Base-by-base conservation (phyloP, 169 alveolate genomes). In the Eimeria sp. region DNA sequence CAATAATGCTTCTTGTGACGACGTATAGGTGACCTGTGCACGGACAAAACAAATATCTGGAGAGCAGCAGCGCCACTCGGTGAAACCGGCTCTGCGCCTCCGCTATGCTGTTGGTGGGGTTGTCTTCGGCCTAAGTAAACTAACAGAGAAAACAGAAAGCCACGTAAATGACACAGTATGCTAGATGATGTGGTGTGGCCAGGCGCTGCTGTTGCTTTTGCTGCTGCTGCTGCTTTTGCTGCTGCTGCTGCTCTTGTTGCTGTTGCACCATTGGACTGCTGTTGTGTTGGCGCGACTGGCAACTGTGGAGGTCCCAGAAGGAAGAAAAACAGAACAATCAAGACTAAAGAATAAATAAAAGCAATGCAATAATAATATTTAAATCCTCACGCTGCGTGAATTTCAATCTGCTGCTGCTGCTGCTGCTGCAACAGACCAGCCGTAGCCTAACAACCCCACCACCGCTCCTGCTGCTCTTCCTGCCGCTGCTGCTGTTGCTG, bases 201-300 rank as follows among this genome's bases (percentile, higher is more conserved):
- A 25, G 65, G 14, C 25, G 25, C 49, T 14, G 89, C 61, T 78
- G 89, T 34, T 78, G 89, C 61, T 75, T 7, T n/a, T 43, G 47
- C 58, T 75, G 51, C 84, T 75, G 84, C 76, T 67, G 76, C 76
- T 75, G 54, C 27, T 75, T 5, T 61, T 61, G 76, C 43, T 78
- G 89, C 67, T 78, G 84, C 76, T 67, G 76, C 76, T 75, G 54
- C 27, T 75, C 25, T 61, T 61, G 76, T 30, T 78, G 89, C 67
- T 78, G 70, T 65, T 78, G 89, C 89, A 78, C 89, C 89, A 78
- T 49, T 78, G 89, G 89, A 78, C 89, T 78, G 43, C 47, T 14
- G 76, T 67, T 43, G 76, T 30, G 76, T 22, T 25, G 76, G 34
- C 14, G 76, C 76, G 76, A 22, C 61, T 54, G 61, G 61, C 76